Conservation (phyloP, 2,329 filamentous ascomycete genomes). For the Colletotrichum acutatum region DNA sequence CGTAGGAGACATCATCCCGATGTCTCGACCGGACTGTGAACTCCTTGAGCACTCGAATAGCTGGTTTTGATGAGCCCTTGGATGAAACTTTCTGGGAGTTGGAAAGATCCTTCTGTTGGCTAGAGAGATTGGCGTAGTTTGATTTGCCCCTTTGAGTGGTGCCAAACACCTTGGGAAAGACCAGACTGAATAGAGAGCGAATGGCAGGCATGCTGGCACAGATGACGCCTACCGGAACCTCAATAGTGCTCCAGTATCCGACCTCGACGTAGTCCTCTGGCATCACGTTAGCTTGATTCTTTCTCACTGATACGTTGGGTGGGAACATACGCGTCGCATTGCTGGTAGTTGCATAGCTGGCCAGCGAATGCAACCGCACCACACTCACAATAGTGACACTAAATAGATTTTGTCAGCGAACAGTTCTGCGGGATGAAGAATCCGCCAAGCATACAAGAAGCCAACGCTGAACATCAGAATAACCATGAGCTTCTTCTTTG, state of each 20-base stretch:
- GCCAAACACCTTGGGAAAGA: slow-evolving; percentile 48
- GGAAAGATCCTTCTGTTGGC: neutral
- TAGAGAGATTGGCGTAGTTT: slow-evolving; percentile 26
- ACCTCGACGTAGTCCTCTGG: slow-evolving; percentile 41
- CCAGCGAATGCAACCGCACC: slow-evolving; percentile 43
- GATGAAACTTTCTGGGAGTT: slow-evolving; percentile 1
- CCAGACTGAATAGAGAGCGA: slow-evolving; percentile 46
- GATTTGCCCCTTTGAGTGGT: slow-evolving; percentile 37
- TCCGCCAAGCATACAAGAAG: slow-evolving; percentile 41
- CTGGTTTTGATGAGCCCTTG: neutral
- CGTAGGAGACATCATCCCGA: slow-evolving; percentile 14
- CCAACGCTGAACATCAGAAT: slow-evolving; percentile 58
- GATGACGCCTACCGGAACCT: slow-evolving; percentile 31
- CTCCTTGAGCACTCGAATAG: slow-evolving; percentile 25
- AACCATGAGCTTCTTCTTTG: slow-evolving; percentile 55
- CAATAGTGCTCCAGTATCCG: slow-evolving; percentile 34
- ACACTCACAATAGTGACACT: slow-evolving; percentile 48
- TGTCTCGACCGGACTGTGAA: slow-evolving; percentile 24
- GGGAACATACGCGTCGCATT: slow-evolving; percentile 31
- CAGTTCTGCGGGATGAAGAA: no score
- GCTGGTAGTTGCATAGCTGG: slow-evolving; percentile 35
- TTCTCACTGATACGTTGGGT: neutral
- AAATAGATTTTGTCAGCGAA: neutral
- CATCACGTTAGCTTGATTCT: slow-evolving; percentile 43
- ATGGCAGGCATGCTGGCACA: slow-evolving; percentile 41